These are phyloP conservation scores for Cryphonectria nitschkei DNA, from an alignment of 2,329 filamentous ascomycete genomes.

Conservation along the genomic window DNA sequence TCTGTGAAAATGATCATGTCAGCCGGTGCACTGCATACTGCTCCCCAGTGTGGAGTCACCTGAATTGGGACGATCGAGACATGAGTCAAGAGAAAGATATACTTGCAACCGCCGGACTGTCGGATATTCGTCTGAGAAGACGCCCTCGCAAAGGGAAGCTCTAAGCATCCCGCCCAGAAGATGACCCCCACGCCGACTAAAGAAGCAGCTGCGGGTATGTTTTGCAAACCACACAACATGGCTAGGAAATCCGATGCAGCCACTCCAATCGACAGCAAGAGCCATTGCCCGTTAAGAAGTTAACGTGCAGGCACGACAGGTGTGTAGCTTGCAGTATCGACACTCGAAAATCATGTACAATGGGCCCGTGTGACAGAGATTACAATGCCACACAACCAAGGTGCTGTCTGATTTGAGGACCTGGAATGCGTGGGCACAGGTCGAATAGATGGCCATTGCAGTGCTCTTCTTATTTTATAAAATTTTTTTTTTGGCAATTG, in stretches of 20 bases:
- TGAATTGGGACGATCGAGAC: background rate
- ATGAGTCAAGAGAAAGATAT: background rate
- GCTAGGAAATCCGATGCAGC: constrained; percentile 13
- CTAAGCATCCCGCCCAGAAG: background rate
- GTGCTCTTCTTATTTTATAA: constrained; percentile 17
- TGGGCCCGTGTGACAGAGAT: constrained; percentile 65
- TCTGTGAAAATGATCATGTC: constrained; percentile 14
- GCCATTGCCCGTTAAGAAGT: constrained; percentile 38
- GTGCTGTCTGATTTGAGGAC: constrained; percentile 70
- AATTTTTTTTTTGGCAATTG: constrained; percentile 5
- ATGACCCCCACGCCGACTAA: constrained; percentile 21
- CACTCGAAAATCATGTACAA: constrained; percentile 73
- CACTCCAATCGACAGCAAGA: constrained; percentile 4
- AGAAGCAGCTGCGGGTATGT: constrained; percentile 7
- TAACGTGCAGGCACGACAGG: constrained; percentile 62
- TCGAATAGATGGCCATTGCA: constrained; percentile 57
- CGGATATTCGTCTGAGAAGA: background rate
- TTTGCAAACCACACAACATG: background rate
- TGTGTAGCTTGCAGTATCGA: constrained; percentile 68
- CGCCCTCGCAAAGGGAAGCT: constrained; percentile 14
- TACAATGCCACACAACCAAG: constrained; percentile 68
- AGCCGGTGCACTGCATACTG: background rate
- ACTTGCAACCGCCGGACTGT: constrained; percentile 16
- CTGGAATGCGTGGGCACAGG: constrained; percentile 65
- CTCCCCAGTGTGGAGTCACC: background rate